Evolutionary conservation across 2,329 filamentous ascomycete species (phyloP).

Genomic region (Botrytis elliptica): DNA sequence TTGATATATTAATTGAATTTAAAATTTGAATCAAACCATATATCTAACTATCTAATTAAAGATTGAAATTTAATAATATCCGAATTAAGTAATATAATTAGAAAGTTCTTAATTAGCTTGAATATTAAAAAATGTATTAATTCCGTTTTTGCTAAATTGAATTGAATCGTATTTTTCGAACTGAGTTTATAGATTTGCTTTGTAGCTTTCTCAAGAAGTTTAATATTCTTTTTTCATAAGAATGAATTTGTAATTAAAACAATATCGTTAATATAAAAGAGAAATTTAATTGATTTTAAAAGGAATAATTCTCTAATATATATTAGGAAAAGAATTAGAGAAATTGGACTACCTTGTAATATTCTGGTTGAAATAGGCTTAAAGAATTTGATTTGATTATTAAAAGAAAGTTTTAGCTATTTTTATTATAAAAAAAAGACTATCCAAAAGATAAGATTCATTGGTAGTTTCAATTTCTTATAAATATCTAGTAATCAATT

Average conservation of each 20-base stretch:
- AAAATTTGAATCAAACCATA: not conserved
- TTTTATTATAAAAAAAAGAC: not conserved
- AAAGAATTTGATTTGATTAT: not conserved
- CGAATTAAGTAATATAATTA: not conserved
- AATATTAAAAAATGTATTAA: not conserved
- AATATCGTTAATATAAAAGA: not conserved
- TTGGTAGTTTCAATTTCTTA: not conserved
- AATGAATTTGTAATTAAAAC: not conserved
- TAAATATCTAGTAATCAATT: conserved; percentile 15
- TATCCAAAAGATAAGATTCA: conserved; percentile 2
- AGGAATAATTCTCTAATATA: not conserved
- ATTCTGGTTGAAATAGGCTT: not conserved
- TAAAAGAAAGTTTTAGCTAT: too few species aligned
- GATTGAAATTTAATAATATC: not conserved
- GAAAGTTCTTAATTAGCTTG: not conserved
- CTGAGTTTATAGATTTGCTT: not conserved
- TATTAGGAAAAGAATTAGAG: not conserved
- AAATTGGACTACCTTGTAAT: not conserved
- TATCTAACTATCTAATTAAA: not conserved
- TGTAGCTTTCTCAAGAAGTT: not conserved
- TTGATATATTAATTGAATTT: not conserved
- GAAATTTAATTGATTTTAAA: not conserved
- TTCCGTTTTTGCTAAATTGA: not conserved
- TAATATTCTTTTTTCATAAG: not conserved
- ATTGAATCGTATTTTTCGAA: not conserved